Conservation (phyloP, 768 basidiomycete genomes). For the Boletus subparvulus region DNA sequence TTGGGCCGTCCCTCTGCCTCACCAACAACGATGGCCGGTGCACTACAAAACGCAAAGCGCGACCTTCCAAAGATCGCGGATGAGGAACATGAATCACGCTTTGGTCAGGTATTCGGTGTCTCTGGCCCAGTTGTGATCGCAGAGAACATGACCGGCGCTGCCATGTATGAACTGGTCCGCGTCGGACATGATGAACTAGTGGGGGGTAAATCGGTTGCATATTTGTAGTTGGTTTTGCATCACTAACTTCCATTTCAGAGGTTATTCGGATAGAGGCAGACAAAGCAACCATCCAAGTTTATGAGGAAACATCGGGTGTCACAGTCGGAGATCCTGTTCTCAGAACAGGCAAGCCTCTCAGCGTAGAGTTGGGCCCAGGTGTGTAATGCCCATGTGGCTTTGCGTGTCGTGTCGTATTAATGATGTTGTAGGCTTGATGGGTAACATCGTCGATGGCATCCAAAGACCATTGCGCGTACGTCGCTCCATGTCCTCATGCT, state of each 20-base stretch:
- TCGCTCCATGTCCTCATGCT: conserved; percentile 7
- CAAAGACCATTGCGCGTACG: conserved; percentile 87
- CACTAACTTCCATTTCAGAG: conserved; percentile 55
- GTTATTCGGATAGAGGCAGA: conserved; percentile 98
- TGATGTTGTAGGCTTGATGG: conserved; percentile 77
- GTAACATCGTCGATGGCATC: conserved; percentile 98
- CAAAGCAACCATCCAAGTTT: conserved; percentile 98
- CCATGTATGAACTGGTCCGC: conserved; percentile 97
- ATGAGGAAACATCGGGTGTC: conserved; percentile 98
- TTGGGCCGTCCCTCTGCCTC: background rate
- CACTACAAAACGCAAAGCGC: conserved; percentile 85
- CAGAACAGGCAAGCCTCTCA: conserved; percentile 95
- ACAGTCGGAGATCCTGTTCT: conserved; percentile 98
- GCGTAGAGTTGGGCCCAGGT: conserved; percentile 98
- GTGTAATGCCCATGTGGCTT: conserved; percentile 20
- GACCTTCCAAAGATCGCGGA: conserved; percentile 85
- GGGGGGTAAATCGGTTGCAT: conserved; percentile 61
- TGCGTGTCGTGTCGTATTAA: conserved; percentile 1
- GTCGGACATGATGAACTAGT: conserved; percentile 98
- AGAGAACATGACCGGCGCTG: conserved; percentile 90
- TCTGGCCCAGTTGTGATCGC: conserved; percentile 99
- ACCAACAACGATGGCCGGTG: conserved; percentile 75
- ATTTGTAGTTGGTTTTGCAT: background rate
- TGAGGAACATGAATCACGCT: conserved; percentile 85
- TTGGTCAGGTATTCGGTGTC: conserved; percentile 90